Base-by-base conservation (phyloP, 352 stramenopile genomes). In the Pseudoperonospora humuli region DNA sequence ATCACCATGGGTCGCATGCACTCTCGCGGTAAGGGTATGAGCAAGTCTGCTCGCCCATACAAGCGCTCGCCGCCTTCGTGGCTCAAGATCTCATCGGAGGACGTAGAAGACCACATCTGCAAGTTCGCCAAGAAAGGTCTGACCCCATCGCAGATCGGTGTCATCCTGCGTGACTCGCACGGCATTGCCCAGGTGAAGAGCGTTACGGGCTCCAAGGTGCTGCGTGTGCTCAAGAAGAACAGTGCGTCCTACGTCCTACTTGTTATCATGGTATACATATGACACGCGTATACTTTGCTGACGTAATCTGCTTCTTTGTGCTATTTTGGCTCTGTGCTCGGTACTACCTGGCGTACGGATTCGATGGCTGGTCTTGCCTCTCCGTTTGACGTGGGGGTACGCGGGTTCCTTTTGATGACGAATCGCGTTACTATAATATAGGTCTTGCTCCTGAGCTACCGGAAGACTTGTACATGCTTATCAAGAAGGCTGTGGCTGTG, bases 381-480 rank as follows among this genome's bases (percentile, higher is more conserved):
- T 88, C 67, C 62, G 67, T 74, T 61, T 84, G 71, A 83, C 73
- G 75, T 88, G 74, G 80, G 80, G 72, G 72, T 89, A 92, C 59
- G 62, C 80, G 80, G 77, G 80, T 86, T 49, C 46, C 32, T 42
- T 7, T 45, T 37, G 39, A 43, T 65, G 28, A 21, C 24, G 14
- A 17, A 15, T 19, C 28, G 11, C 10, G n/a, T 20, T 3, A 11
- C 7, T 5, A 15, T n/a, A n/a, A 37, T 38, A n/a, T 68, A 92
- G 77, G 95, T 66, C 87, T 99, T 29, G 96, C 97, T 37, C 95
- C 97, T 31, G 96, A 98, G 75, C 95, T 99, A 54, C 97, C 97
- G 24, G 97, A 99, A 79, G 97, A 99, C 82, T 80, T 99, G 58
- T 99, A 99, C 92, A 98, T 98, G 91, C 86, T 99, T 43, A 99